These are phyloP conservation scores for Boletus sp. DNA, from an alignment of 768 basidiomycete genomes.

Conservation along the genomic window DNA sequence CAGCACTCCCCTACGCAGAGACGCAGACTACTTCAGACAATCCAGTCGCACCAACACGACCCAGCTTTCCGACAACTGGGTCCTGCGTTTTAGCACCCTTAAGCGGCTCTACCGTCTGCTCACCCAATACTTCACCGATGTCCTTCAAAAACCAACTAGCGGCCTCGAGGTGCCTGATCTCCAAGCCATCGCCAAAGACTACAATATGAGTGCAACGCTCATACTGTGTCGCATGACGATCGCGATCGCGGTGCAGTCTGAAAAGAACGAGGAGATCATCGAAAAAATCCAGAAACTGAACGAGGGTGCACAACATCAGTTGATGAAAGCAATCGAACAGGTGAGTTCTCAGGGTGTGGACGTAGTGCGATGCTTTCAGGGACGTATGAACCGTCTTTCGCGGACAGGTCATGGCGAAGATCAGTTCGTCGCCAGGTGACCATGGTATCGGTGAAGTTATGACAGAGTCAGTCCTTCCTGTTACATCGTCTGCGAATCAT, in stretches of 20 bases:
- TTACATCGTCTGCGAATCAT: conserved; percentile 2
- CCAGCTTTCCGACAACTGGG: conserved; percentile 83
- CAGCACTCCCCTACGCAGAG: conserved; percentile 42
- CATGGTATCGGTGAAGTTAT: conserved; percentile 55
- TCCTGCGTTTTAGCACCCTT: conserved; percentile 75
- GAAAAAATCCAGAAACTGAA: conserved; percentile 82
- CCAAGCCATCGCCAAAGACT: conserved; percentile 79
- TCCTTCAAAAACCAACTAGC: conserved; percentile 74
- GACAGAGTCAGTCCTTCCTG: conserved; percentile 64
- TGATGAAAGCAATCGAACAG: conserved; percentile 95
- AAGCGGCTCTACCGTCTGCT: conserved; percentile 85
- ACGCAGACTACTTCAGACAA: conserved; percentile 73
- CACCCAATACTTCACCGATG: conserved; percentile 83
- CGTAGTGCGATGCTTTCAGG: background rate
- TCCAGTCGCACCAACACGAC: conserved; percentile 52
- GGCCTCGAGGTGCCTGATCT: conserved; percentile 85
- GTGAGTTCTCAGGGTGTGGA: conserved; percentile 39
- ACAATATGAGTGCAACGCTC: conserved; percentile 60
- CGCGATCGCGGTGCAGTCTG: conserved; percentile 85
- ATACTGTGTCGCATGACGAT: conserved; percentile 78
- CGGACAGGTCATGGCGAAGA: conserved; percentile 71
- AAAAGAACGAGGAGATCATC: conserved; percentile 84
- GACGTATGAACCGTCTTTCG: background rate
- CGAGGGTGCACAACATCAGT: conserved; percentile 78
- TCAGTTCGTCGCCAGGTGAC: conserved; percentile 48